A percentile compares a stretch with the other conserved stretches of the same genome.
Evolutionary conservation across 306 rosid genomes (phyloP).

Genomic region (Rosa lucieae): DNA sequence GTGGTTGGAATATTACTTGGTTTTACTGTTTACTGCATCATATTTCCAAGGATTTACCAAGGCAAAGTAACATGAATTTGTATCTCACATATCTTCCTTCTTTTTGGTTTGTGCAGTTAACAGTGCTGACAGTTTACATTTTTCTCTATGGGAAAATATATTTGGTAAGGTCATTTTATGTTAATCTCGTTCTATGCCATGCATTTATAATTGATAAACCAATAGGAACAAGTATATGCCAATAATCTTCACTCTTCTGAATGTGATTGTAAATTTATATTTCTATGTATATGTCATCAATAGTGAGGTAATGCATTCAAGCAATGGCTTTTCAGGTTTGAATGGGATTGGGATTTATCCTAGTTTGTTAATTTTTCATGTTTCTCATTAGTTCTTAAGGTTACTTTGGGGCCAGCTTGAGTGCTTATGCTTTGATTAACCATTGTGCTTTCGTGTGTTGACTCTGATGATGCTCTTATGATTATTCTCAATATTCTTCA

Average conservation of each 20-base stretch:
- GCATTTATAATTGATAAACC: not conserved
- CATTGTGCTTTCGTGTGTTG: not conserved
- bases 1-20: not conserved
- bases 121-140: constrained; percentile 78
- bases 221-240: not conserved
- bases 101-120: constrained; percentile 62
- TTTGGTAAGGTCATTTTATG: constrained; percentile 57
- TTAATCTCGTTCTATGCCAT: not conserved
- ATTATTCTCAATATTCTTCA: not conserved
- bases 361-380: not conserved
- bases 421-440: not conserved
- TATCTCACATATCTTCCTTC: constrained; percentile 21
- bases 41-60: not conserved
- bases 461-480: not conserved
- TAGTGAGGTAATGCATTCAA: not conserved
- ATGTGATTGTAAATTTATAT: not conserved
- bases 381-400: not conserved
- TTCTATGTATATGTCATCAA: not conserved
- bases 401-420: not conserved
- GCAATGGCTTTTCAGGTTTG: not conserved
- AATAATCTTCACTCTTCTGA: not conserved
- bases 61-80: constrained; percentile 13
- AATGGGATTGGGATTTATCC: not conserved
- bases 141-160: constrained; percentile 85
- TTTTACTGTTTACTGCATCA: not conserved